Evolutionary conservation across 768 basidiomycete species (phyloP), one percentile per base, ranked within the genome.

Genomic region (Austroboletus eburneus): DNA sequence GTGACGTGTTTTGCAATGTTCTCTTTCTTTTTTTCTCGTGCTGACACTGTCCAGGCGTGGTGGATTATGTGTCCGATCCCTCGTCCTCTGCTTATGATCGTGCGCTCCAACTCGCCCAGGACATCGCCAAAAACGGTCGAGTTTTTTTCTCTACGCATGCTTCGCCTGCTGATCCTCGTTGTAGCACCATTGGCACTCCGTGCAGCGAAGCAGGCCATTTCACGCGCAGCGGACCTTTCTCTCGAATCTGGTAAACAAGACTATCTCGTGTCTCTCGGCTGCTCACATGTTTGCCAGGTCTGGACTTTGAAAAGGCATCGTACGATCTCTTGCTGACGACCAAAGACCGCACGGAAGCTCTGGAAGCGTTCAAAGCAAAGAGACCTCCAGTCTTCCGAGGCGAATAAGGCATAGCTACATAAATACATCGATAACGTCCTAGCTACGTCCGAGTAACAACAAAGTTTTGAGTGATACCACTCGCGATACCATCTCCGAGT

Each of bases 241-340:
- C 69, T 94, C 7, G 91, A 93, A 67, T 76, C 82, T 47, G 89
- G 88, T 79, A 50, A 50, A 55, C 10, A 2, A 16, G 1, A 10
- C 9, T 32, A 5, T 6, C 30, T 6, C 24, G 13, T 20, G 17
- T 36, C 22, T 23, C 44, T 22, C 30, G 13, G 16, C 36, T 6
- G 12, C 53, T 57, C 35, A 47, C 25, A 6, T 5, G 3, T 34
- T 39, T 25, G 30, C 13, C 51, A 81, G 91, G 90, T n/a, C 75
- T 97, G n/a, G 90, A 94, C 63, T 89, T 94, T 51, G 93, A 96
- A 65, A 76, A 87, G 29, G 81, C 83, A 5, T 80, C 87, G 12
- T 97, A 97, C 50, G 87, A 95, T 54, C 76, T 79, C 3, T 73
- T 97, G 17, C 71, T 96, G 18, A 72, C 75, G 27, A 84, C 76